These are phyloP conservation scores for Lachancea dasiensis DNA, from an alignment of 805 yeast species.

Conservation along the genomic window DNA sequence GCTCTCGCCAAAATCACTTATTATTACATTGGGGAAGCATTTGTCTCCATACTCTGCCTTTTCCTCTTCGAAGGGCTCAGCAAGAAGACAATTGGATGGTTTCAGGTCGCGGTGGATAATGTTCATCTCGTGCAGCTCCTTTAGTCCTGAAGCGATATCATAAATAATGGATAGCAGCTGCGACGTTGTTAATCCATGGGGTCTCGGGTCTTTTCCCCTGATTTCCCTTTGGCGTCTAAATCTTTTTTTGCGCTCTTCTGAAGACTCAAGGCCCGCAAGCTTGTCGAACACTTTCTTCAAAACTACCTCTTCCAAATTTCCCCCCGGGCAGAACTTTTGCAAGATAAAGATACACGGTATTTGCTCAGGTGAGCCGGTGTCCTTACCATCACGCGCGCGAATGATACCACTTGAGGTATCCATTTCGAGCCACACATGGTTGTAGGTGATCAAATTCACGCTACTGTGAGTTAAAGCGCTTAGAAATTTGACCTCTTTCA, in stretches of 20 bases:
- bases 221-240: constrained; percentile 14
- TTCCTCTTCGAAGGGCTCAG: constrained; percentile 23
- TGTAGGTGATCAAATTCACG: constrained; percentile 69
- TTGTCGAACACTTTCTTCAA: constrained; percentile 28
- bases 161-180: constrained; percentile 65
- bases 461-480: constrained; percentile 42
- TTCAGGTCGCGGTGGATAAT: constrained; percentile 85
- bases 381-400: constrained; percentile 16
- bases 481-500: constrained; percentile 72
- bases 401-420: constrained; percentile 40
- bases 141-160: constrained; percentile 66
- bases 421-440: constrained; percentile 88
- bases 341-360: constrained; percentile 73
- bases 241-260: constrained; percentile 36
- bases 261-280: constrained; percentile 33
- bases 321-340: constrained; percentile 86
- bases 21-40: constrained; percentile 60
- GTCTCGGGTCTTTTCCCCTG: constrained; percentile 8
- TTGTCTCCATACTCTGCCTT: constrained; percentile 15
- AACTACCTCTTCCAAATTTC: constrained; percentile 70
- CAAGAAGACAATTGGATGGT: constrained; percentile 77
- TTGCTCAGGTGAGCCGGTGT: constrained; percentile 13
- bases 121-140: constrained; percentile 64
- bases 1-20: constrained; percentile 89
- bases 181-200: constrained; percentile 40